A percentile compares a stretch with the other conserved stretches of the same genome.
phyloP scores from a whole-genome alignment of 192 early-diverging fungal species.

The Gigaspora rosea region DNA sequence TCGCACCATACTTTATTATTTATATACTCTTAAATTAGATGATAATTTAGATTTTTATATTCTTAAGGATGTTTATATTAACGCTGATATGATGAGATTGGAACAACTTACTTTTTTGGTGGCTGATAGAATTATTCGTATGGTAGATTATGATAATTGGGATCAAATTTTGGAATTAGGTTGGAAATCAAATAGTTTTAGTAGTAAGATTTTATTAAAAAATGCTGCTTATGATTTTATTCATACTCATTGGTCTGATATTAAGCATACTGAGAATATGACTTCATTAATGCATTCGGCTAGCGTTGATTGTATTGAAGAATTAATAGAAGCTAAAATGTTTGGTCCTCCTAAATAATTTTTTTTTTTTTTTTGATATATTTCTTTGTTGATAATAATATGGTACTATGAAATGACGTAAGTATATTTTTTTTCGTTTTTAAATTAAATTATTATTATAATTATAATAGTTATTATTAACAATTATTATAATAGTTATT shows the following conservation, averaged over 20 bases:
- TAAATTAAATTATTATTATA: too few relatives aligned
- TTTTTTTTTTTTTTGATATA: not conserved
- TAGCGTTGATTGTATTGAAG: constrained; percentile 15
- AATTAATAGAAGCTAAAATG: constrained; percentile 16
- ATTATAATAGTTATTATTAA: too few relatives aligned
- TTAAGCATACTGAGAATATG: constrained; percentile 10
- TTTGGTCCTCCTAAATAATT: constrained; percentile 19
- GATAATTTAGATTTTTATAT: constrained; percentile 10
- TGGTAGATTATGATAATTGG: constrained; percentile 21
- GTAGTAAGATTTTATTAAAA: not conserved
- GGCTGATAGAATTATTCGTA: constrained; percentile 8
- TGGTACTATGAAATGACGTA: too few relatives aligned
- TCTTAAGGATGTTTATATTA: constrained; percentile 20
- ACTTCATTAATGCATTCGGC: not conserved
- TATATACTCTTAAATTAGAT: constrained; percentile 22
- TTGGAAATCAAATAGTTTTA: constrained; percentile 15
- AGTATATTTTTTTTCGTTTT: too few relatives aligned
- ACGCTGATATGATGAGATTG: constrained; percentile 24
- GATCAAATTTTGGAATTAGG: constrained; percentile 19
- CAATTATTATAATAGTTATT: too few relatives aligned
- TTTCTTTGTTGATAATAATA: not conserved
- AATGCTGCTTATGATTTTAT: constrained; percentile 11
- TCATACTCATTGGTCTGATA: not conserved
- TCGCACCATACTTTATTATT: constrained; percentile 13
- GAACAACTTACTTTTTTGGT: constrained; percentile 1